Evolutionary conservation across 108 stramenopile genomes (phyloP), one percentile per base, ranked within the genome.

Genomic region (Nitzschia sp.): DNA sequence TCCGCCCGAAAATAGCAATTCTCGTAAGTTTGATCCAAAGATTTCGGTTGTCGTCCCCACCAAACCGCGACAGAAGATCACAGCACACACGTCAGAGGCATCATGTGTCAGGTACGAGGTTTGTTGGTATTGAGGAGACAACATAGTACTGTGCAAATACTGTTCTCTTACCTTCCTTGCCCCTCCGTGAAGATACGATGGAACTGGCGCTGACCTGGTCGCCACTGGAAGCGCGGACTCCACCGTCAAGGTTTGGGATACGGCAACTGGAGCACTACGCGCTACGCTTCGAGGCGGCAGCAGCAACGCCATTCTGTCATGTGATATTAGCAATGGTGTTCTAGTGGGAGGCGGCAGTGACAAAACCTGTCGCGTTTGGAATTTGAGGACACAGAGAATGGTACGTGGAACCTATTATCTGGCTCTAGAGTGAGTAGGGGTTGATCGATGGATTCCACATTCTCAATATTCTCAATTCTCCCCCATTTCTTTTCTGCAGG

Each of bases 301-400:
- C 6, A 66, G 83, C 48, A 80, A 87, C 50, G 76, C 83, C 32
- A 80, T 92, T 46, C 63, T 86, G 28, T 66, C 82, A 11, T 88
- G 87, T 47, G 93, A 95, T 53, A 83, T 95, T 26, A 58, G 55
- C 54, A 85, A 82, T 29, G 85, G 73, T 52, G 46, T 85, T 8
- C 89, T 87, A 3, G 84, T 79, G 17, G 89, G 76, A 1, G 89
- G 85, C 47, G 82, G 89, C 11, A 84, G 76, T 27, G 93, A 95
- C 61, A 95, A 91, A 46, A 95, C 87, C 3, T 92, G 90, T 53
- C 64, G 93, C 23, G 93, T 94, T 1, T 94, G 93, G 93, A 84
- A 88, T 52, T 46, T 85, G 11, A 53, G 68, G 27, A 88, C 90
- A 2, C 73, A 86, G 48, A 78, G 90, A 68, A 88, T 93, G 89